Evolutionary conservation across 257 asterid species (phyloP).

Genomic region (Linderniella brevidens): DNA sequence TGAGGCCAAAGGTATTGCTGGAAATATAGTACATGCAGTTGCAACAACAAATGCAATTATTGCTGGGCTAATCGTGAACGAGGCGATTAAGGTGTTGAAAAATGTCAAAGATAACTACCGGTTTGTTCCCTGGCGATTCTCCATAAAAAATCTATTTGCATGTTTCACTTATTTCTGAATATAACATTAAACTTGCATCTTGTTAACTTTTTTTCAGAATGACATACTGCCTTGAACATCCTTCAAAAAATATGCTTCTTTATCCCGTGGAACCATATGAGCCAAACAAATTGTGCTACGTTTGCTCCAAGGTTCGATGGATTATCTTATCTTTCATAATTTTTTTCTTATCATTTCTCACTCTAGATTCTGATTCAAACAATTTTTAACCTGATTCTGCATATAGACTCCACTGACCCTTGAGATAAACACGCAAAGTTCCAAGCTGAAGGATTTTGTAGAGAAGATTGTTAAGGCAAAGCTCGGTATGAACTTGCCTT

Average conservation of each 20-base stretch:
- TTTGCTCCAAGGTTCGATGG: slow-evolving; percentile 73
- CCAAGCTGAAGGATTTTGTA: slow-evolving; percentile 84
- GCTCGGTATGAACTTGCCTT: slow-evolving; percentile 83
- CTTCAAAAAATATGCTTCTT: slow-evolving; percentile 75
- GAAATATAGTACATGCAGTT: slow-evolving; percentile 97
- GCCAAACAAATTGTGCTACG: slow-evolving; percentile 78
- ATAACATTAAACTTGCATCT: neutral
- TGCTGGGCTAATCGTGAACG: slow-evolving; percentile 95
- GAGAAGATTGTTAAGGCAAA: slow-evolving; percentile 80
- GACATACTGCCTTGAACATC: slow-evolving; percentile 96
- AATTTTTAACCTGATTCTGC: slow-evolving; percentile 13
- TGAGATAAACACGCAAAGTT: slow-evolving; percentile 57
- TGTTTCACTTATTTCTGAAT: too few species aligned
- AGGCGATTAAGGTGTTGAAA: slow-evolving; percentile 88
- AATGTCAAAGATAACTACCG: slow-evolving; percentile 53
- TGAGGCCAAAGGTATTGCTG: slow-evolving; percentile 97
- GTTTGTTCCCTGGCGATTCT: slow-evolving; percentile 16
- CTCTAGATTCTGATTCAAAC: slow-evolving; percentile 8
- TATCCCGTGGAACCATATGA: slow-evolving; percentile 96
- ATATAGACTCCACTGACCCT: slow-evolving; percentile 80
- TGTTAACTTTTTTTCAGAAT: slow-evolving; percentile 28
- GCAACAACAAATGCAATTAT: slow-evolving; percentile 96
- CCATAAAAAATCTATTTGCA: too few species aligned
- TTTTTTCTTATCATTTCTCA: neutral
- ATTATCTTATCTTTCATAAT: neutral